Evolutionary conservation across 2,329 filamentous ascomycete genomes (phyloP).

Genomic region (Stagonosporopsis tanaceti): DNA sequence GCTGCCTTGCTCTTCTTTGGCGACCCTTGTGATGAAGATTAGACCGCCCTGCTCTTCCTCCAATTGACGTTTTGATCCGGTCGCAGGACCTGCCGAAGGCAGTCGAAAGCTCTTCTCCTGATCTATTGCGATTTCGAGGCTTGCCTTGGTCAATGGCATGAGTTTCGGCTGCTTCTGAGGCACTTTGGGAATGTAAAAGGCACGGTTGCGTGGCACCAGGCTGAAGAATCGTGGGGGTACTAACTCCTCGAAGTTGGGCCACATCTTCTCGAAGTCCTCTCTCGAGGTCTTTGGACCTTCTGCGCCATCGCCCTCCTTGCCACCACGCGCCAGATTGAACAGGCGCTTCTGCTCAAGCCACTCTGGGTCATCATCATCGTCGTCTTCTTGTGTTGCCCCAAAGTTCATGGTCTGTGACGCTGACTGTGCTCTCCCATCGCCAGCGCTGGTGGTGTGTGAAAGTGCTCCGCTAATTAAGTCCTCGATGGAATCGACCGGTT

Average conservation of each 20-base stretch:
- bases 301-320: constrained; percentile 60
- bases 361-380: constrained; percentile 46
- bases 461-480: constrained; percentile 18
- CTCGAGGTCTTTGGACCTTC: constrained; percentile 72
- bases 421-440: constrained; percentile 29
- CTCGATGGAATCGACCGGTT: constrained; percentile 48
- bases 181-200: constrained; percentile 79
- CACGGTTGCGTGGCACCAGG: constrained; percentile 81
- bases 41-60: constrained; percentile 65
- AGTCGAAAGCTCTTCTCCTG: constrained; percentile 86
- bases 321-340: constrained; percentile 39
- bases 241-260: constrained; percentile 80
- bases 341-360: constrained; percentile 45
- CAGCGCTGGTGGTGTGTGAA: constrained; percentile 9
- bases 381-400: constrained; percentile 30
- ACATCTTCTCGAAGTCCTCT: constrained; percentile 80
- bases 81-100: constrained; percentile 60
- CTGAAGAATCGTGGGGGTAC: constrained; percentile 81
- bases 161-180: constrained; percentile 81
- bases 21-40: constrained; percentile 53
- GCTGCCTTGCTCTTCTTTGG: constrained; percentile 55
- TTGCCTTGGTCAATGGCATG: constrained; percentile 85
- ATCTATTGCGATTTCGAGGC: constrained; percentile 83
- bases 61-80: constrained; percentile 57
- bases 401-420: constrained; percentile 29